Conservation (phyloP, 768 basidiomycete species). For the Mycena sanguinolenta region DNA sequence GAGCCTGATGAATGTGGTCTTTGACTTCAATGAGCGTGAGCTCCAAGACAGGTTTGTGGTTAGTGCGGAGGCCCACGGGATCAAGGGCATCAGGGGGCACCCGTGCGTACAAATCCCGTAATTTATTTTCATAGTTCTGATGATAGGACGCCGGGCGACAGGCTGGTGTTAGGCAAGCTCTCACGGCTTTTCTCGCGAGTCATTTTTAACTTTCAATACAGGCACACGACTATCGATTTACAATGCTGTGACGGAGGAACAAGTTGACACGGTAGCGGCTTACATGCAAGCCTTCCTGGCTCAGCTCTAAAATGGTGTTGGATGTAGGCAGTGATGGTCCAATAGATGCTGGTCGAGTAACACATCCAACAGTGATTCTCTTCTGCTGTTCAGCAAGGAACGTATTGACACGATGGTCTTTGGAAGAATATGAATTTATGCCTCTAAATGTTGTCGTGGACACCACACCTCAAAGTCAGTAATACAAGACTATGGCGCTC, state of each 20-base stretch:
- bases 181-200: not conserved
- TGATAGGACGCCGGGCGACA: too few species aligned
- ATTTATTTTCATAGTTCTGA: too few species aligned
- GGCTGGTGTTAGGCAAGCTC: too few species aligned
- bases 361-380: too few species aligned
- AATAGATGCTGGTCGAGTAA: too few species aligned
- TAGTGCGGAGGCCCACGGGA: not conserved
- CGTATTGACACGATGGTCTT: too few species aligned
- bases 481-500: too few species aligned
- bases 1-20: not conserved
- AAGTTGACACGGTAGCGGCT: not conserved
- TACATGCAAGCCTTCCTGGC: not conserved
- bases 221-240: not conserved
- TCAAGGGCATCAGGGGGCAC: not conserved
- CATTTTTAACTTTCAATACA: not conserved
- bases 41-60: not conserved
- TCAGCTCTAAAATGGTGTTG: not conserved
- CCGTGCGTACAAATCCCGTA: not conserved
- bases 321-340: too few species aligned
- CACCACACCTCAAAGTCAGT: too few species aligned
- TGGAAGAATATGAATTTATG: too few species aligned
- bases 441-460: too few species aligned
- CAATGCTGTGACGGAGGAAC: conserved; percentile 2
- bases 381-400: too few species aligned
- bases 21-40: not conserved